These are phyloP conservation scores for Bipolaris zeicola DNA, from an alignment of 2,329 filamentous ascomycete species.

Conservation along the genomic window DNA sequence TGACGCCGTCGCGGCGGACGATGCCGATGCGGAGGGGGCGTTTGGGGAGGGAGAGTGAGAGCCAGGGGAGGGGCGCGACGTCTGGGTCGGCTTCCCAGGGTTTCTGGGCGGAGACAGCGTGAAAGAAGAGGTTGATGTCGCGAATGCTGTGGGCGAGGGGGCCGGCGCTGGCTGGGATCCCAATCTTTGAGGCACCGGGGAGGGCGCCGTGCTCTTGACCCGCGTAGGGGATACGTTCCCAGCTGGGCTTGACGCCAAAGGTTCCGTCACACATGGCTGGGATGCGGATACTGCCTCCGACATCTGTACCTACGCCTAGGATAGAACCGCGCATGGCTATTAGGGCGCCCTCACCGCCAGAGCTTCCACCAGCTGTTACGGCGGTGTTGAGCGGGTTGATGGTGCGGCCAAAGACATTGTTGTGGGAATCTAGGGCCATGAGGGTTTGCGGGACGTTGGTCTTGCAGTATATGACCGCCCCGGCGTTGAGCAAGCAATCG, in stretches of 20 bases:
- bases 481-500: constrained; percentile 51
- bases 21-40: constrained; percentile 54
- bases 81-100: constrained; percentile 58
- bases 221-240: constrained; percentile 58
- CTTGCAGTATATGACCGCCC: constrained; percentile 59
- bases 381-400: constrained; percentile 56
- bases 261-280: constrained; percentile 58
- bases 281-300: constrained; percentile 60
- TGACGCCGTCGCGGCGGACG: constrained; percentile 57
- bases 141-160: constrained; percentile 55
- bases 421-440: constrained; percentile 59
- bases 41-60: constrained; percentile 23
- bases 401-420: constrained; percentile 55
- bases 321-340: constrained; percentile 56
- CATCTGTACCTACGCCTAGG: constrained; percentile 60
- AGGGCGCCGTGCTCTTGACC: constrained; percentile 57
- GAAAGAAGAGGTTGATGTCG: constrained; percentile 61
- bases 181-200: constrained; percentile 55
- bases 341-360: constrained; percentile 60
- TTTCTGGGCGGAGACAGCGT: constrained; percentile 58
- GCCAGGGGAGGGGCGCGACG: constrained; percentile 50
- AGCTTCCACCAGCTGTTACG: constrained; percentile 59
- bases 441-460: constrained; percentile 63
- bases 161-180: constrained; percentile 52
- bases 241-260: constrained; percentile 55